These are phyloP conservation scores for Solanum paucissectum DNA, from an alignment of 257 asterid genomes.

Conservation along the genomic window DNA sequence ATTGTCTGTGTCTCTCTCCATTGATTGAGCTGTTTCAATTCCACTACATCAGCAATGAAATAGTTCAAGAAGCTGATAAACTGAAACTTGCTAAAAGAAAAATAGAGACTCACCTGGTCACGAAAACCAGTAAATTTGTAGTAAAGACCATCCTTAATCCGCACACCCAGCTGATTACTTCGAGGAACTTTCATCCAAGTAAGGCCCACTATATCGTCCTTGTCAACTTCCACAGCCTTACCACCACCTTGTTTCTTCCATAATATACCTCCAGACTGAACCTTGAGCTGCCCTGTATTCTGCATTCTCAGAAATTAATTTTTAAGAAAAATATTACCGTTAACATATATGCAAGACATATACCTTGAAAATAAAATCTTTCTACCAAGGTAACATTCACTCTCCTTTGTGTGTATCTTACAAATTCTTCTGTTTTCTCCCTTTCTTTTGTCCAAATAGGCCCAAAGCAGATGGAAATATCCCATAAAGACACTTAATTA, in stretches of 20 bases:
- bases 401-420: background rate
- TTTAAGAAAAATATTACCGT: background rate
- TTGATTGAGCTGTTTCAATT: background rate
- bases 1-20: background rate
- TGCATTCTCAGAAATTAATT: slow-evolving; percentile 12
- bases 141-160: slow-evolving; percentile 73
- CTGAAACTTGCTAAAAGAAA: background rate
- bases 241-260: slow-evolving; percentile 99
- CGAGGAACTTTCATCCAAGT: slow-evolving; percentile 97
- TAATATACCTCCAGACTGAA: slow-evolving; percentile 66
- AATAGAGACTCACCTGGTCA: slow-evolving; percentile 50
- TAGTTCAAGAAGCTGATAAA: background rate
- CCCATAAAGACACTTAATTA: background rate
- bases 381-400: background rate
- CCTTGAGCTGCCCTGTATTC: slow-evolving; percentile 88
- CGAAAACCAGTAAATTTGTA: slow-evolving; percentile 91
- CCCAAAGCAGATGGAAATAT: background rate
- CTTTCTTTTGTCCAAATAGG: background rate
- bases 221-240: slow-evolving; percentile 87
- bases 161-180: slow-evolving; percentile 81
- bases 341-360: background rate
- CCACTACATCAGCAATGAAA: background rate
- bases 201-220: slow-evolving; percentile 55
- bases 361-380: background rate
- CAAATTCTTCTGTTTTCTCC: background rate